Base-by-base conservation (phyloP, 2,329 filamentous ascomycete species). In the Sarocladium brachiariae region DNA sequence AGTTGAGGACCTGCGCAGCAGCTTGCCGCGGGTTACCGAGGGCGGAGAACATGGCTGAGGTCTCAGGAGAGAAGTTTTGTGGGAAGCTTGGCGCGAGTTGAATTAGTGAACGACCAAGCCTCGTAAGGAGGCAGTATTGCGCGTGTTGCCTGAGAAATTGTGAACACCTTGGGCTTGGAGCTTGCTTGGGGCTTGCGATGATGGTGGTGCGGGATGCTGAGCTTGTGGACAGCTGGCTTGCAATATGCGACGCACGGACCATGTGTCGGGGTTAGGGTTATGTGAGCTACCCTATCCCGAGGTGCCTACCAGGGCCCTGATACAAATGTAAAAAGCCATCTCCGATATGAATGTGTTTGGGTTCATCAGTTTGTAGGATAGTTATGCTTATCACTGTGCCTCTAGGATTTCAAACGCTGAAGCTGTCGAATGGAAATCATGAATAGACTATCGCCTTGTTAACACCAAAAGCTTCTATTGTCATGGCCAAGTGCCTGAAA, bases 1-100 rank as follows among this genome's bases (percentile, higher is more conserved):
- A 96, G 72, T 95, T 95, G 64, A 96, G 81, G 58, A 92, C 69
- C 75, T 95, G 89, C 46, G 82, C 77, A 60, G 89, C 83, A 50
- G 87, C 78, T 67, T 95, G 89, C 68, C 90, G 86, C 57, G 88
- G 86, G 68, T 89, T 90, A 53, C 75, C 72, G 56, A 95, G 74
- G 56, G 76, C 71, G 39, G 83, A 81, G 56, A 92, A 62, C 87
- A 91, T 91, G 38, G 43, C 23, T 23, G 30, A 23, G 21, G 30
- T 35, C n/a, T 16, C 21, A 45, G 39, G 6, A 45, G 16, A 19
- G 16, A n/a, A 30, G 10, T 4, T 16, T 4, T 7, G 7, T 30
- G 27, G 13, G 27, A 30, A 30, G 27, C 13, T 30, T 30, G n/a
- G n/a, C n/a, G n/a, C n/a, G n/a, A n/a, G n/a, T n/a, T n/a, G n/a